Conservation (phyloP, 768 basidiomycete genomes). For the Rhizopogon salebrosus region DNA sequence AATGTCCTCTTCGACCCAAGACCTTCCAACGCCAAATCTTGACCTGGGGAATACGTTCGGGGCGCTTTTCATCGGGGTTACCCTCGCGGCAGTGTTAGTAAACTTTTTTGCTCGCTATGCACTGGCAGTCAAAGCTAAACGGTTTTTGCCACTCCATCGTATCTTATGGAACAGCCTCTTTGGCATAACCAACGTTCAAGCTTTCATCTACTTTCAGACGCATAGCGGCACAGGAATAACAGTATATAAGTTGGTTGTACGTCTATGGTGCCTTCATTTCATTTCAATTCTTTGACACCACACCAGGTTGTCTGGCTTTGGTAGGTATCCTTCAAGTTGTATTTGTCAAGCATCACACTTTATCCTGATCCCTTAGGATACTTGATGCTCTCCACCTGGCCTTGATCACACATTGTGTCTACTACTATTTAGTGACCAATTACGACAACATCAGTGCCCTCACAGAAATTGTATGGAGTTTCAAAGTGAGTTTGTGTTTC, state of each 20-base stretch:
- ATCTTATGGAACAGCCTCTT: not conserved
- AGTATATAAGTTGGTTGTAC: not conserved
- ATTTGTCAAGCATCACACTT: not conserved
- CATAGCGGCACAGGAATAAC: not conserved
- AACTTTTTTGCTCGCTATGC: not conserved
- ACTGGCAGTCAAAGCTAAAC: too few relatives aligned
- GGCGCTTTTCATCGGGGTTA: too few relatives aligned
- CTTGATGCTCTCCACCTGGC: too few relatives aligned
- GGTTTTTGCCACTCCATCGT: not conserved
- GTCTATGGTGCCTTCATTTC: not conserved
- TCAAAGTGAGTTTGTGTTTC: too few relatives aligned
- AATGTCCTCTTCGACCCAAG: not conserved
- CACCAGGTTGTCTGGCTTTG: not conserved
- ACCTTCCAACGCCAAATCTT: not conserved
- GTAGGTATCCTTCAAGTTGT: too few relatives aligned
- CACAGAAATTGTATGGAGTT: too few relatives aligned
- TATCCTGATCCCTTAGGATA: slow-evolving; percentile 17
- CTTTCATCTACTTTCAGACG: not conserved
- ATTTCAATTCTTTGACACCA: not conserved
- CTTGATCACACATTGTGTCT: too few relatives aligned
- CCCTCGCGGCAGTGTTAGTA: too few relatives aligned
- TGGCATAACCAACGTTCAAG: not conserved
- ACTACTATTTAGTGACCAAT: too few relatives aligned
- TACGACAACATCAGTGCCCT: too few relatives aligned
- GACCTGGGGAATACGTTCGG: not conserved